phyloP scores from a whole-genome alignment of 2,329 filamentous ascomycete species.

The Zasmidium angulare region DNA sequence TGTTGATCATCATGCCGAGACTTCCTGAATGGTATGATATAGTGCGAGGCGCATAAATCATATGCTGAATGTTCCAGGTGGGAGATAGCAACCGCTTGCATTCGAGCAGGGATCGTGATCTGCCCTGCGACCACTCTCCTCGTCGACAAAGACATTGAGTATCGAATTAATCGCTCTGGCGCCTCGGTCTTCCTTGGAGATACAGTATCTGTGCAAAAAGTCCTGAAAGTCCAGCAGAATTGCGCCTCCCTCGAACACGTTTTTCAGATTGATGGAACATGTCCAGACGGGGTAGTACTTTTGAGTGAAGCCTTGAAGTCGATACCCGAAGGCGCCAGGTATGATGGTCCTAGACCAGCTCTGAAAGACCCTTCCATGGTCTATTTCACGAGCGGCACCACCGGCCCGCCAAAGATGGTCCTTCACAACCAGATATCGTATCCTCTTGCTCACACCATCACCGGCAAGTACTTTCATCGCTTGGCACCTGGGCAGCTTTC shows the following conservation, averaged over 20 bases:
- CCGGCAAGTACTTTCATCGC: constrained; percentile 41
- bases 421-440: constrained; percentile 43
- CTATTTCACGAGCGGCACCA: constrained; percentile 44
- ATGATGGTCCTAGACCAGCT: constrained; percentile 25
- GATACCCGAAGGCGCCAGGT: constrained; percentile 27
- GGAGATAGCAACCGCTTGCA: constrained; percentile 41
- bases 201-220: constrained; percentile 35
- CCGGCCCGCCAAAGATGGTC: constrained; percentile 44
- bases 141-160: constrained; percentile 42
- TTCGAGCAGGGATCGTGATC: constrained; percentile 39
- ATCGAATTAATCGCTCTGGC: constrained; percentile 34
- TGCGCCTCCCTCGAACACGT: constrained; percentile 37
- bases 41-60: neutral
- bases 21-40: constrained; percentile 34
- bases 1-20: constrained; percentile 39
- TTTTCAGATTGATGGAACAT: constrained; percentile 32
- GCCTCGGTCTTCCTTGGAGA: constrained; percentile 43
- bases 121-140: constrained; percentile 42
- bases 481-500: constrained; percentile 38
- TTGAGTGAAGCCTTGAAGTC: constrained; percentile 29
- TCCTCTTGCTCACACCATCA: constrained; percentile 41
- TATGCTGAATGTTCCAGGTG: constrained; percentile 30
- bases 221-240: constrained; percentile 31
- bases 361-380: constrained; percentile 37
- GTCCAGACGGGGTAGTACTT: constrained; percentile 27